A percentile compares a stretch with the other conserved stretches of the same genome.
These are phyloP conservation scores for Trichoderma orchidacearum DNA, from an alignment of 495 filamentous ascomycete species.

Conservation along the genomic window DNA sequence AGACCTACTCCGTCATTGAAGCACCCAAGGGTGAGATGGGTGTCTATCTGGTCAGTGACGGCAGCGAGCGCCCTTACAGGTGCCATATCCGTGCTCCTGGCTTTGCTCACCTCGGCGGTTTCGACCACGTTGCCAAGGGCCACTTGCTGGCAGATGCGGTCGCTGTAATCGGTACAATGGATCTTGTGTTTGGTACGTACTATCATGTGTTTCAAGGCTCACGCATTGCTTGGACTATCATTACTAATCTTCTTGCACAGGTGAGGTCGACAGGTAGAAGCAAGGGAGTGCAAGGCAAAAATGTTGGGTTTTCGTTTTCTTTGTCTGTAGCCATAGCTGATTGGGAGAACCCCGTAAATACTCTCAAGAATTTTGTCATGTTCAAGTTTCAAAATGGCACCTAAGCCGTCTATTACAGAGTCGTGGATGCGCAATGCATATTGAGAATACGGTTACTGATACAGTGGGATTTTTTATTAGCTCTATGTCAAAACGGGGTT, in stretches of 20 bases:
- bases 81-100: constrained; percentile 96
- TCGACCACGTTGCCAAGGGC: constrained; percentile 83
- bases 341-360: not conserved
- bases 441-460: not conserved
- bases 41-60: constrained; percentile 93
- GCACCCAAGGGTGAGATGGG: constrained; percentile 99
- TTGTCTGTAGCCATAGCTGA: constrained; percentile 5
- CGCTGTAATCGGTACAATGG: constrained; percentile 91
- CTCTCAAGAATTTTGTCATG: not conserved
- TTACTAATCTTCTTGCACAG: constrained; percentile 9
- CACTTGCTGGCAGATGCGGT: constrained; percentile 96
- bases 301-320: constrained; percentile 2
- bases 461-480: not conserved
- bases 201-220: not conserved
- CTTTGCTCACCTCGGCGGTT: constrained; percentile 88
- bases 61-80: constrained; percentile 88
- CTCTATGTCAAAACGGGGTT: not conserved
- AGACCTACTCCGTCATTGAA: constrained; percentile 96
- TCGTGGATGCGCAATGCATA: not conserved
- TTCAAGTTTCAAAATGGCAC: not conserved
- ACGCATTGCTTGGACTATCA: not conserved
- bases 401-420: not conserved
- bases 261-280: constrained; percentile 37
- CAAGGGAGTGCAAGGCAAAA: not conserved
- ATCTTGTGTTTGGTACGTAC: constrained; percentile 51